Evolutionary conservation across 805 yeast genomes (phyloP), one percentile per base, ranked within the genome.

Genomic region (Peterozyma xylosa): DNA sequence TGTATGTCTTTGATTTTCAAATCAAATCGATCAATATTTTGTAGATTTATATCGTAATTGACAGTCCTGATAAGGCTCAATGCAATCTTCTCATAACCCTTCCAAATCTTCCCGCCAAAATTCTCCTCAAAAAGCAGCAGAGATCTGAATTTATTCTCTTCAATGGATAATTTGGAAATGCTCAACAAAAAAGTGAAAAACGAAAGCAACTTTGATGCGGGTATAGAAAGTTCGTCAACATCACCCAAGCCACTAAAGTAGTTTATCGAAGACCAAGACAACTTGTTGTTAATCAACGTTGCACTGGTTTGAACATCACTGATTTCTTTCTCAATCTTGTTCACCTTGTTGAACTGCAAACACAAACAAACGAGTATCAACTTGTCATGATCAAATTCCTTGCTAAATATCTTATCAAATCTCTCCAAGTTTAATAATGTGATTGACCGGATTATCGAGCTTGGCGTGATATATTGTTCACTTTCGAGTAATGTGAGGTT

Each of bases 131-230:
- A 53, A 45, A 46, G 53, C 33, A 43, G 44, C 42, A 46, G 53
- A 45, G 51, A 49, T 5, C 47, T 18, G 14, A 49, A 38, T 3
- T 37, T 15, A 33, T 56, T 56, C 9, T 42, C 39, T 1, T 49
- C 51, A 2, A 56, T 34, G 3, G 53, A 21, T 5, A 69, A 50
- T 9, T 75, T 65, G 1, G 69, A 59, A 2, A 78, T 52, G 0
- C 74, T 49, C 30, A 84, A 61, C 16, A 74, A 47, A 47, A 82
- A 72, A 0, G 82, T 64, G 10, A 82, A 42, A 2, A 83, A 39
- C 5, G 64, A 63, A 3, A 65, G 59, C 30, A 82, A 46, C 5
- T 66, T 68, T 0, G 53, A 42, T 0, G 76, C 78, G 0, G 70
- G 53, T 1, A 82, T 47, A 2, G 51, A 47, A 34, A 72, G 45